Evolutionary conservation across 345 rosid species (phyloP), one percentile per base, ranked within the genome.

Genomic region (Gossypium turneri): DNA sequence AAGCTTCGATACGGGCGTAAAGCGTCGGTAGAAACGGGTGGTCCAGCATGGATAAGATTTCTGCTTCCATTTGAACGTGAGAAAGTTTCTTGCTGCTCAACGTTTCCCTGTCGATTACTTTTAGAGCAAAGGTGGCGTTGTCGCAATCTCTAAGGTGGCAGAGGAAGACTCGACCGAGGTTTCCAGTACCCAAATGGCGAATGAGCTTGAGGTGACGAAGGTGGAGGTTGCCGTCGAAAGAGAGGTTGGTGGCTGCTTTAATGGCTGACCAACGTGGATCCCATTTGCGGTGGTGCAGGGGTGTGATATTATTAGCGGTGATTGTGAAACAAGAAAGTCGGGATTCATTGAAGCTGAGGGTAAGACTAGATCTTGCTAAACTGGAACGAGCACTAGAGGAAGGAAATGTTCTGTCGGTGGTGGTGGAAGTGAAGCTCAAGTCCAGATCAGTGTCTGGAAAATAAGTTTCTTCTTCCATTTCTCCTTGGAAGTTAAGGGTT

Each of bases 11-110:
- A 50, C 84, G 93, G 44, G 94, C 87, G 78, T 92, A 84, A 80
- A 94, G 93, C 1, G 86, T 80, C 20, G 98, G 98, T 53, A 94
- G 90, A 78, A 87, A 94, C 1, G 97, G 97, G 75, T 92, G 97
- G 82, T 88, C 92, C 24, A 90, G 81, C 80, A 81, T 27, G 75
- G 95, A 88, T 82, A 90, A 90, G 65, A 90, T 82, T 73, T 87
- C 89, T 0, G 89, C 88, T 71, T 90, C 95, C 19, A 77, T 88
- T 25, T 85, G 84, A 5, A 87, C 91, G 52, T 90, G 91, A n/a
- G 88, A 84, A 2, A 90, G 86, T 79, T 90, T 88, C 84, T 88
- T 90, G 19, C 77, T 76, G 72, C 84, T 82, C 57, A 88, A 82
- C 4, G 83, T 76, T 53, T 88, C 89, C 10, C 81, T 79, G 57